Evolutionary conservation across 1,284 basidiomycete species (phyloP), one percentile per base, ranked within the genome.

Genomic region (Moesziomyces antarcticus): DNA sequence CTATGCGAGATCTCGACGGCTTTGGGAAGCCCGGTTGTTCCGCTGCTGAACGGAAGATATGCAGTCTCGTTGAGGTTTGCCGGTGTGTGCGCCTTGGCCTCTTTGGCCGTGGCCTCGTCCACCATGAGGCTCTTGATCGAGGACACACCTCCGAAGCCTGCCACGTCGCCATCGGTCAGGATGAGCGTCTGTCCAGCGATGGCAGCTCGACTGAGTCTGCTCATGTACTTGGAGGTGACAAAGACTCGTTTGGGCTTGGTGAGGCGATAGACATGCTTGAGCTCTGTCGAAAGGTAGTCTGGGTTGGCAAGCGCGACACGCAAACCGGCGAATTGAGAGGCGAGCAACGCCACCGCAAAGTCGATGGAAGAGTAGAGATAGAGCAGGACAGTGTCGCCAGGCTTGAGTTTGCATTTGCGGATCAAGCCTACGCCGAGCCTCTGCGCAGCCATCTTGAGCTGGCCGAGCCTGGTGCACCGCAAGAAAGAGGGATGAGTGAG

Each of bases 11-110:
- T 65, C 42, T 77, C 61, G 21, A 75, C 68, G 21, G 72, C 72
- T 53, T 77, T 75, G 24, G 69, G 69, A 18, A 73, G 40, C 8
- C 72, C 75, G 0, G 69, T 77, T 0, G 75, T 77, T 7, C 75
- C 75, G 2, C 64, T 70, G 5, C 58, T 63, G 3, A 61, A 73
- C 8, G 70, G 64, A 0, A 77, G 57, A 21, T 69, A 73, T 20
- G 64, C 64, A 3, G 64, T 64, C 14, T 52, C 63, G 4, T 57
- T 48, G 22, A 58, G 50, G 14, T 55, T 51, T 22, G 41, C 40
- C 2, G 60, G 75, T 2, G 55, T 16, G 40, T 51, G 58, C 0
- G 62, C 51, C 30, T 49, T 10, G 21, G 59, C 56, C 21, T 43
- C 50, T 37, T 21, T 43, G 5, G 61, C 50, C 10, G 1, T 21